These are phyloP conservation scores for Penicillium sp. DNA, from an alignment of 2,329 filamentous ascomycete species.

Conservation along the genomic window DNA sequence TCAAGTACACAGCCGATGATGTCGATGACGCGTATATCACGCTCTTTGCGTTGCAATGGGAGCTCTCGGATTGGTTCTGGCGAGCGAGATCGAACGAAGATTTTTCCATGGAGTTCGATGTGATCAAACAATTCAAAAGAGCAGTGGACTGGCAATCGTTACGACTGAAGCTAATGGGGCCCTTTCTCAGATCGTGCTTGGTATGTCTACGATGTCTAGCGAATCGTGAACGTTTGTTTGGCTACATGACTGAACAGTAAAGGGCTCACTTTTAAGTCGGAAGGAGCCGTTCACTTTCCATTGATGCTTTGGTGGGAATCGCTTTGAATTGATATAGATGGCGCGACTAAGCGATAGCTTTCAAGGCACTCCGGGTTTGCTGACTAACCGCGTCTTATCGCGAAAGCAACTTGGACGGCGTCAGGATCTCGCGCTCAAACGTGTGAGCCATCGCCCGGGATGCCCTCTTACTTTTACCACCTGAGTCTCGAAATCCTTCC, in stretches of 20 bases:
- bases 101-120: constrained; percentile 1
- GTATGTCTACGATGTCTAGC: not conserved
- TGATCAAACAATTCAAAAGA: not conserved
- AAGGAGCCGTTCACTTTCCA: not conserved
- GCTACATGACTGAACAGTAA: not conserved
- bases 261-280: not conserved
- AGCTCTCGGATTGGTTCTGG: constrained; percentile 1
- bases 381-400: not conserved
- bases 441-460: constrained; percentile 41
- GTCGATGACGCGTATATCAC: not conserved
- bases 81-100: not conserved
- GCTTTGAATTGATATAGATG: not conserved
- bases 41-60: constrained; percentile 2
- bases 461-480: constrained; percentile 65
- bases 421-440: constrained; percentile 9
- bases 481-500: constrained; percentile 58
- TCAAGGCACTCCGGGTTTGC: not conserved
- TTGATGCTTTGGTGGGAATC: not conserved
- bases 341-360: too few relatives aligned
- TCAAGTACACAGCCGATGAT: not conserved
- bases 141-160: not conserved
- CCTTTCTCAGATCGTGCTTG: not conserved
- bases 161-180: constrained; percentile 2
- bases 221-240: not conserved
- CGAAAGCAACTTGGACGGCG: not conserved